Evolutionary conservation across 352 stramenopile species (phyloP).

Genomic region (Pythium sp.): DNA sequence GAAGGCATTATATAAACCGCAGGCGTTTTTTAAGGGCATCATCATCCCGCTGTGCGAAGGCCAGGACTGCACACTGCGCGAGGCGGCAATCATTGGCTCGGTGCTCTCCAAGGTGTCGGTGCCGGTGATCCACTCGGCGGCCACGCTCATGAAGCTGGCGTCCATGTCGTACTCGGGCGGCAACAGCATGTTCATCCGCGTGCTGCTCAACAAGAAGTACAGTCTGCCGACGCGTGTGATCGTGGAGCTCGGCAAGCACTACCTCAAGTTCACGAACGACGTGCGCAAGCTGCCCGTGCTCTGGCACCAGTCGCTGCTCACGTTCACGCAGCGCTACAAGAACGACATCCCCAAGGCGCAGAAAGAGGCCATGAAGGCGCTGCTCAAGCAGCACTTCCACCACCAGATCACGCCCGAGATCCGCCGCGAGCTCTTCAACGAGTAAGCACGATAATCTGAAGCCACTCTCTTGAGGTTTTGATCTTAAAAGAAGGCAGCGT

Average conservation of each 20-base stretch:
- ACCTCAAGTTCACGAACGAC: conserved; percentile 90
- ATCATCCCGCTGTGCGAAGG: conserved; percentile 96
- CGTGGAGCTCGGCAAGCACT: conserved; percentile 95
- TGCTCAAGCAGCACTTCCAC: conserved; percentile 91
- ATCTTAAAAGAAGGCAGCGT: background rate
- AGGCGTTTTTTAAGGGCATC: conserved; percentile 99
- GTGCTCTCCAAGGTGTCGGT: conserved; percentile 98
- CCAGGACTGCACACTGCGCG: conserved; percentile 94
- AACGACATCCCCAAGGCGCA: conserved; percentile 94
- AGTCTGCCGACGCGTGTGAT: conserved; percentile 97
- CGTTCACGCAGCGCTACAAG: conserved; percentile 99
- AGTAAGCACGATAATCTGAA: conserved; percentile 24
- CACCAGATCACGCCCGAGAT: conserved; percentile 99
- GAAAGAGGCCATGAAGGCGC: conserved; percentile 93
- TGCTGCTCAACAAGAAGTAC: conserved; percentile 99
- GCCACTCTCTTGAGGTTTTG: background rate
- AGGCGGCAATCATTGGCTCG: conserved; percentile 97
- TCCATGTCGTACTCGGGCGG: conserved; percentile 96
- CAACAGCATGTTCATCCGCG: conserved; percentile 98
- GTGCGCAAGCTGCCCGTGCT: conserved; percentile 93
- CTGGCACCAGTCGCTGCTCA: conserved; percentile 98
- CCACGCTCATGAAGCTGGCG: conserved; percentile 98
- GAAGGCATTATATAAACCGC: conserved; percentile 99
- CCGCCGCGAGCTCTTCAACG: conserved; percentile 94
- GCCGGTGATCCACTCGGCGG: conserved; percentile 97